phyloP scores from a whole-genome alignment of 192 early-diverging fungal species.

The Nowakowskiella sp. region DNA sequence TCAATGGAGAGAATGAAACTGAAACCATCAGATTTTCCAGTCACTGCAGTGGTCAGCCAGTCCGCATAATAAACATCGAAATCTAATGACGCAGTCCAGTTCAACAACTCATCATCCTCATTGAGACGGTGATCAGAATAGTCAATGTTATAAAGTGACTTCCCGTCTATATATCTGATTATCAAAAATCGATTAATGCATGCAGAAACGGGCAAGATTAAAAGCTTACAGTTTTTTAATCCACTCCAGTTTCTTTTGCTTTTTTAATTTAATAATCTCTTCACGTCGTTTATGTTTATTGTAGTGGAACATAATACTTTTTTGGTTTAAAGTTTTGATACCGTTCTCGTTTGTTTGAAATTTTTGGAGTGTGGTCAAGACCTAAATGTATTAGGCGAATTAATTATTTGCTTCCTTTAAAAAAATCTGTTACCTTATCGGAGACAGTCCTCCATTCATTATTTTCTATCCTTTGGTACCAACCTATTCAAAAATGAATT shows the following conservation, averaged over 20 bases:
- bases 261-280: conserved; percentile 27
- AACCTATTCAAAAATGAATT: conserved; percentile 14
- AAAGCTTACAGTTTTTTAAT: conserved; percentile 41
- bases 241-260: conserved; percentile 44
- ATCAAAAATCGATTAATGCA: no score
- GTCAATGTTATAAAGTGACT: no score
- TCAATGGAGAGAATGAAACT: no score
- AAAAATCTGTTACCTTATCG: conserved; percentile 30
- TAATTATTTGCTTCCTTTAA: conserved; percentile 2
- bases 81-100: no score
- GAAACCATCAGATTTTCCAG: no score
- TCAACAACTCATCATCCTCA: no score
- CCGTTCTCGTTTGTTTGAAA: conserved; percentile 3
- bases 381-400: conserved; percentile 4
- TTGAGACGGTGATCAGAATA: no score
- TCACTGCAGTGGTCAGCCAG: no score
- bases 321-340: conserved; percentile 2
- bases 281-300: conserved; percentile 33
- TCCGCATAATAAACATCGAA: no score
- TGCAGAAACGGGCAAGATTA: no score
- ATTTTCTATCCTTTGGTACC: conserved; percentile 50
- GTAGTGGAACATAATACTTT: conserved; percentile 36
- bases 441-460: conserved; percentile 54
- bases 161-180: no score
- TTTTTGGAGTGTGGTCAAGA: conserved; percentile 1